Percentiles rank a stretch among this genome's conserved stretches.
Conservation (phyloP, 352 stramenopile species). For the Pythium monospermum region DNA sequence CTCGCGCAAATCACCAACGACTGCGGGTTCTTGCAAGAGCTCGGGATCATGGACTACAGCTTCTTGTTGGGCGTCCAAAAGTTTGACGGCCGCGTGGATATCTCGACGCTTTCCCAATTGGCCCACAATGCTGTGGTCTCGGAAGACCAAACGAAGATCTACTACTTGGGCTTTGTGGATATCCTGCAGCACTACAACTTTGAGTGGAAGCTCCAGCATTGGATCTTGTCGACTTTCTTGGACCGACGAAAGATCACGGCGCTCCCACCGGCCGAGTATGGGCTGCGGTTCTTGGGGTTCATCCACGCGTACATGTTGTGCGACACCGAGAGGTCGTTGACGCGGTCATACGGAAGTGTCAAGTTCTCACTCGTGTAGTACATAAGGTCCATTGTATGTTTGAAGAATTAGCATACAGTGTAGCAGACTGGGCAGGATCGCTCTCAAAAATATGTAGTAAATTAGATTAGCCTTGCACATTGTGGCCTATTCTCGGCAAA, state of each 20-base stretch:
- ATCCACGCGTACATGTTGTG: constrained; percentile 81
- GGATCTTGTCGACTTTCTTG: constrained; percentile 56
- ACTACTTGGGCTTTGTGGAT: constrained; percentile 84
- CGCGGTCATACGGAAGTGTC: constrained; percentile 74
- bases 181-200: constrained; percentile 85
- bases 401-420: too few species aligned
- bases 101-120: constrained; percentile 41
- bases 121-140: constrained; percentile 81
- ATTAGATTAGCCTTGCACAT: too few species aligned
- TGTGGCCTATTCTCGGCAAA: too few species aligned
- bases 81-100: constrained; percentile 41
- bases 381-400: too few species aligned
- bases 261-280: constrained; percentile 77
- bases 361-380: too few species aligned
- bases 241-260: constrained; percentile 79
- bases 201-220: constrained; percentile 82
- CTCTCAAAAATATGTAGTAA: too few species aligned
- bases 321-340: constrained; percentile 44
- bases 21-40: constrained; percentile 78
- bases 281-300: constrained; percentile 80
- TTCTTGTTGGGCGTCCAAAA: constrained; percentile 73
- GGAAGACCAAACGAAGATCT: constrained; percentile 57
- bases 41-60: constrained; percentile 88
- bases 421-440: too few species aligned
- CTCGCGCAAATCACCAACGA: constrained; percentile 79